phyloP scores from a whole-genome alignment of 768 basidiomycete genomes.

The Chalciporus chontae region DNA sequence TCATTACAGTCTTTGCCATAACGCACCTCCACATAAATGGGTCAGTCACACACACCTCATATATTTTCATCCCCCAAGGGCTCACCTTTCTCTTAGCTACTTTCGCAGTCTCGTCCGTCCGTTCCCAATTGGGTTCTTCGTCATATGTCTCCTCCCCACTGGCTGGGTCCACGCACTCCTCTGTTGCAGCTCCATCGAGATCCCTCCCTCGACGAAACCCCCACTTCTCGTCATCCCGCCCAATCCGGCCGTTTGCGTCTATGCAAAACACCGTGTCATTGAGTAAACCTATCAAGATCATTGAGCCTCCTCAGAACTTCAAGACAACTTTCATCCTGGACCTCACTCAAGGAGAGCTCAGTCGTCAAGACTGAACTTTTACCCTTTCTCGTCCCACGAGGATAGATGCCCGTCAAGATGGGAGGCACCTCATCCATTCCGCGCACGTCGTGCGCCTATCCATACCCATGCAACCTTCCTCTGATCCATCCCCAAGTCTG shows the following conservation, averaged over 20 bases:
- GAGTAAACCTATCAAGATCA: conserved; percentile 65
- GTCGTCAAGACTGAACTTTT: conserved; percentile 52
- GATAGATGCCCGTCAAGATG: no score
- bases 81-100: conserved; percentile 29
- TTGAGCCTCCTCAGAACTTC: conserved; percentile 73
- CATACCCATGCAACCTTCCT: background rate
- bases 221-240: conserved; percentile 68
- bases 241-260: conserved; percentile 74
- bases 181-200: conserved; percentile 31
- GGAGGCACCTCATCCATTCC: background rate
- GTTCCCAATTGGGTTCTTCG: conserved; percentile 21
- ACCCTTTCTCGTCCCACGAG: background rate
- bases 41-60: conserved; percentile 27
- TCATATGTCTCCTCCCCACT: conserved; percentile 59
- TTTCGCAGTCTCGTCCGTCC: conserved; percentile 39
- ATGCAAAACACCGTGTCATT: conserved; percentile 33
- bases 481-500: background rate
- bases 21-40: conserved; percentile 29
- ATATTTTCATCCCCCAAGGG: background rate
- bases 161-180: conserved; percentile 39
- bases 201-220: conserved; percentile 41
- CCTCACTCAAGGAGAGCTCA: conserved; percentile 80
- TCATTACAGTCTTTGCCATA: conserved; percentile 25
- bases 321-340: conserved; percentile 70
- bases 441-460: background rate